Conservation (phyloP, 495 filamentous ascomycete genomes). For the Tuber indicum region DNA sequence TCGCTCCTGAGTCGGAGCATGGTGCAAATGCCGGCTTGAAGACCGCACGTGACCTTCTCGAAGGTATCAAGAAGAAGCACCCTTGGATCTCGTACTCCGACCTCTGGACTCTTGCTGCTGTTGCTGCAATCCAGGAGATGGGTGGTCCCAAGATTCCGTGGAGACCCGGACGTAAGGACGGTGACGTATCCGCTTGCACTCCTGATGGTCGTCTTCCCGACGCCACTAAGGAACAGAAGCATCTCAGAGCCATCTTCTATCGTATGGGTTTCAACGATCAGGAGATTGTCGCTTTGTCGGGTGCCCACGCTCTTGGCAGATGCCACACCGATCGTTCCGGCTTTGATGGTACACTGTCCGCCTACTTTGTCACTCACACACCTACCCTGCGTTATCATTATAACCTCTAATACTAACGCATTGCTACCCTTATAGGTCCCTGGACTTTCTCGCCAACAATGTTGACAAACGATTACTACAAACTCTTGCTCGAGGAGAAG, state of each 20-base stretch:
- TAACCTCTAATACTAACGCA: background rate
- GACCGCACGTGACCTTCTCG: slow-evolving; percentile 81
- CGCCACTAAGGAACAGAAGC: slow-evolving; percentile 66
- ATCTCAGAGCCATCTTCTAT: slow-evolving; percentile 87
- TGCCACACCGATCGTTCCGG: slow-evolving; percentile 86
- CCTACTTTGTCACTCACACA: background rate
- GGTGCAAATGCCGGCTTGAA: slow-evolving; percentile 91
- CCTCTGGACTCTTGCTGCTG: slow-evolving; percentile 86
- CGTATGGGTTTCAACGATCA: slow-evolving; percentile 98
- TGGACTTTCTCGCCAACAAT: slow-evolving; percentile 97
- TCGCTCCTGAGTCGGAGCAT: slow-evolving; percentile 83
- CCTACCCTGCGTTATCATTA: background rate
- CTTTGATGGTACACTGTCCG: slow-evolving; percentile 53
- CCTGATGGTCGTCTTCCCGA: slow-evolving; percentile 96
- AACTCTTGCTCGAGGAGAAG: slow-evolving; percentile 80
- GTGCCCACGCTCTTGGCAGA: slow-evolving; percentile 87
- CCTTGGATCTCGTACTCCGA: slow-evolving; percentile 96
- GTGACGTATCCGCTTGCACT: slow-evolving; percentile 76
- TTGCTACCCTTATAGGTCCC: slow-evolving; percentile 48
- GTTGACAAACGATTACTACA: slow-evolving; percentile 91
- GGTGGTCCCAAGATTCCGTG: slow-evolving; percentile 80
- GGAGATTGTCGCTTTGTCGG: slow-evolving; percentile 85
- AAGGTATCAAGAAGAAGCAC: slow-evolving; percentile 81
- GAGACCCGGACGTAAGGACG: slow-evolving; percentile 81
- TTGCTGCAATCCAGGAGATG: slow-evolving; percentile 90